phyloP scores from a whole-genome alignment of 108 stramenopile species.

The Stephanodiscus triporus region DNA sequence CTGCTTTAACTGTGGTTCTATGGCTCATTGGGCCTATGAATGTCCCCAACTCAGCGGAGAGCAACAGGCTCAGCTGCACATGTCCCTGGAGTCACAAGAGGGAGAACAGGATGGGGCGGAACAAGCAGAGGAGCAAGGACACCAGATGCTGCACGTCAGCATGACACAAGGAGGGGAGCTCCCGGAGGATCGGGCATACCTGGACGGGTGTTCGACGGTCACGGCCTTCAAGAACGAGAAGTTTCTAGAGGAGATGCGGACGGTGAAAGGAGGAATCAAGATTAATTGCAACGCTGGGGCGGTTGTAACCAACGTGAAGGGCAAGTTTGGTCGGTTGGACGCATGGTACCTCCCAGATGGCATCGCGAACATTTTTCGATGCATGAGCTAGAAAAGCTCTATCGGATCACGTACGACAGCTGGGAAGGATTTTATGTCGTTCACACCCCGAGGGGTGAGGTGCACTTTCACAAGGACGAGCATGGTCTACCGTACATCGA shows the following conservation, averaged over 20 bases:
- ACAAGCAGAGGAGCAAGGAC: no score
- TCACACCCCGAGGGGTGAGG: no score
- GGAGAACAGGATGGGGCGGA: neutral
- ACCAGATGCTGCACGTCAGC: no score
- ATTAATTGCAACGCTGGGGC: no score
- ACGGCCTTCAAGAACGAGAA: neutral
- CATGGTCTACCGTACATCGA: no score
- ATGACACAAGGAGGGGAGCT: neutral
- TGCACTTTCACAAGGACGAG: no score
- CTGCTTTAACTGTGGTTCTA: no score
- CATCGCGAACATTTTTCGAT: no score
- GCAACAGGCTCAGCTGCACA: neutral
- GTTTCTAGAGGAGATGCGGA: neutral
- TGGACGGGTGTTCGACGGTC: slow-evolving; percentile 25
- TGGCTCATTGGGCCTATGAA: neutral
- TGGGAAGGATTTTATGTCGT: slow-evolving; percentile 9
- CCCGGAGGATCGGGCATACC: slow-evolving; percentile 2
- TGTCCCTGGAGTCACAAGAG: neutral
- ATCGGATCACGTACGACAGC: slow-evolving; percentile 27
- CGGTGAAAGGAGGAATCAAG: no score
- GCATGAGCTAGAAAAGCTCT: neutral
- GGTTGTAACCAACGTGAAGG: no score
- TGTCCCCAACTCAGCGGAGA: neutral
- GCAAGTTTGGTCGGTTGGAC: no score
- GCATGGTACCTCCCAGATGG: no score